Percentiles rank a stretch among this genome's conserved stretches.
Conservation (phyloP, 208 protist genomes). For the Leishmania mexicana region DNA sequence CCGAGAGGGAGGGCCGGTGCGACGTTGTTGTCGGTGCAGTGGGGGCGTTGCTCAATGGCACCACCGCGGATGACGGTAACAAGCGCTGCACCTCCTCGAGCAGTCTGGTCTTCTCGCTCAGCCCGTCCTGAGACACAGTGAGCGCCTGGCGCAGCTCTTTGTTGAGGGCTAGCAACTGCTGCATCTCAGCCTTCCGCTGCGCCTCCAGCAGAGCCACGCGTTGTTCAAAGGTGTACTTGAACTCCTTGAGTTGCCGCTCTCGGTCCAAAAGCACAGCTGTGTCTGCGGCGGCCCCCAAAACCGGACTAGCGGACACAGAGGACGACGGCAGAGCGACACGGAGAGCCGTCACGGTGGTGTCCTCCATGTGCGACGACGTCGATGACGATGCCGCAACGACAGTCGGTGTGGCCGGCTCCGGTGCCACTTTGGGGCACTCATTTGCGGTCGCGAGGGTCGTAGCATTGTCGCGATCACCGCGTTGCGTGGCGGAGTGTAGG, state of each 20-base stretch:
- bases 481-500: neutral
- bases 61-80: conserved; percentile 1
- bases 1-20: conserved; percentile 1
- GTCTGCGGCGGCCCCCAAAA: neutral
- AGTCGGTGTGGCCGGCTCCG: neutral
- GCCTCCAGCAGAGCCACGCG: conserved; percentile 48
- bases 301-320: neutral
- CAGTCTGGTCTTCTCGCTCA: conserved; percentile 35
- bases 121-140: conserved; percentile 52
- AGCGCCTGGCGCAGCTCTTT: conserved; percentile 67
- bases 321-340: neutral
- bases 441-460: too few species aligned
- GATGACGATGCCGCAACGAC: neutral
- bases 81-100: conserved; percentile 30
- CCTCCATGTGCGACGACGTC: neutral
- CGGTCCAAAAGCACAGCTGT: conserved; percentile 27
- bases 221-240: conserved; percentile 47
- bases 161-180: conserved; percentile 59
- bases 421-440: neutral
- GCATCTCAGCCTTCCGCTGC: conserved; percentile 45
- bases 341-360: too few species aligned
- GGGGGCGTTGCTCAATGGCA: neutral
- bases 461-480: neutral
- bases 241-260: conserved; percentile 41
- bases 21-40: conserved; percentile 2